A percentile compares a stretch with the other conserved stretches of the same genome.
phyloP scores from a whole-genome alignment of 176 grass and related monocot genomes.

The Triticum dicoccoides region DNA sequence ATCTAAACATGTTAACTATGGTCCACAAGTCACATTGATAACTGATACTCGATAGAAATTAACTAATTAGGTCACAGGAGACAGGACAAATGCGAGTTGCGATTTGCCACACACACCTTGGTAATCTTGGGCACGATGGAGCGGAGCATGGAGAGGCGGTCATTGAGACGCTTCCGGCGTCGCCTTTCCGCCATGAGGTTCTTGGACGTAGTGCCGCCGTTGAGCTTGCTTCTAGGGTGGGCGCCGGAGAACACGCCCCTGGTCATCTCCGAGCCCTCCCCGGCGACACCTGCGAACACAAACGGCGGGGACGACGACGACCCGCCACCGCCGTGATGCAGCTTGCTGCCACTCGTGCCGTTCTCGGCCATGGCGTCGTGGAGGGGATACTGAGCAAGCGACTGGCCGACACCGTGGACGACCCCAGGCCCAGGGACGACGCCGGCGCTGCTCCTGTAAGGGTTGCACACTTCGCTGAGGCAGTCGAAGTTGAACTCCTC shows the following conservation, averaged over 20 bases:
- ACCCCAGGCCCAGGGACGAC: not conserved
- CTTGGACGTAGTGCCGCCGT: conserved; percentile 52
- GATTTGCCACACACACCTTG: conserved; percentile 25
- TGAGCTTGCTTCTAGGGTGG: conserved; percentile 35
- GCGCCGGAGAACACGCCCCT: not conserved
- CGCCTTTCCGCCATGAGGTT: conserved; percentile 86
- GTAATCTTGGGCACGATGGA: conserved; percentile 88
- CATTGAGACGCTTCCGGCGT: conserved; percentile 76
- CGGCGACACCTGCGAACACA: not conserved
- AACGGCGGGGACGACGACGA: conserved; percentile 15
- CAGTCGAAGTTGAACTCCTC: conserved; percentile 71
- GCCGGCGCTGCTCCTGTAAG: conserved; percentile 29
- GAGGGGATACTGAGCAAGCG: not conserved
- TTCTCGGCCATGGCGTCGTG: conserved; percentile 39
- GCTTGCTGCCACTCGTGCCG: conserved; percentile 6
- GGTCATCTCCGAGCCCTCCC: not conserved
- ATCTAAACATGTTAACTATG: no score
- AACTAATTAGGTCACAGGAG: not conserved
- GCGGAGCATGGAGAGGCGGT: conserved; percentile 88
- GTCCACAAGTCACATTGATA: no score
- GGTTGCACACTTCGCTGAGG: conserved; percentile 68
- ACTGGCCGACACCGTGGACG: not conserved
- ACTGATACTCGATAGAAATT: no score
- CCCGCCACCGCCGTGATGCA: not conserved
- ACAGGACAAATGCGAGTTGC: not conserved